Evolutionary conservation across 2,329 filamentous ascomycete genomes (phyloP).

Genomic region (Proliferodiscus dingleyae): DNA sequence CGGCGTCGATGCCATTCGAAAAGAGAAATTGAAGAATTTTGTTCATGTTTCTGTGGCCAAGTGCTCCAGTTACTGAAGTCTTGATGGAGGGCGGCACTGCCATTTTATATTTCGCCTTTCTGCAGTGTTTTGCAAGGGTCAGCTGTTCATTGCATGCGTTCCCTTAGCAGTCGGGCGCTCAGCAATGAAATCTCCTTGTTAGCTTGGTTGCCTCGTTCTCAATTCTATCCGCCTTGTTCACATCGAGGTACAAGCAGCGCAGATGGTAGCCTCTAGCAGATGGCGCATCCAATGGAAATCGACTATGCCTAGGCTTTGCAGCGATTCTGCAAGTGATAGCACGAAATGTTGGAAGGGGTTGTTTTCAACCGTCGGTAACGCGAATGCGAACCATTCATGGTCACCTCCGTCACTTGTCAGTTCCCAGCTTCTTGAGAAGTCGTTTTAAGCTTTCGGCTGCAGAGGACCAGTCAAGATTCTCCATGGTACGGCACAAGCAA

Average conservation of each 20-base stretch:
- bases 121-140: conserved; percentile 16
- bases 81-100: conserved; percentile 10
- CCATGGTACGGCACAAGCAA: background rate
- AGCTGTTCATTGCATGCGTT: conserved; percentile 14
- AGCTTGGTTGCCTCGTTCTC: conserved; percentile 24
- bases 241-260: conserved; percentile 9
- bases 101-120: conserved; percentile 18
- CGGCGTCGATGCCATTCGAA: background rate
- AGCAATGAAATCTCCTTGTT: conserved; percentile 7
- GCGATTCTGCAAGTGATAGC: conserved; percentile 15
- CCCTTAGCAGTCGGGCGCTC: conserved; percentile 12
- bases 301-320: conserved; percentile 7
- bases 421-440: conserved; percentile 8
- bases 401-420: conserved; percentile 4
- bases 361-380: conserved; percentile 4
- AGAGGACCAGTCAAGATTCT: background rate
- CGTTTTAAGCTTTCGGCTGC: conserved; percentile 13
- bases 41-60: background rate
- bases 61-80: background rate
- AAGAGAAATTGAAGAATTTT: background rate
- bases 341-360: conserved; percentile 7
- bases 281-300: conserved; percentile 6
- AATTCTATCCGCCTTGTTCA: conserved; percentile 12
- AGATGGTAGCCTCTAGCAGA: conserved; percentile 6
- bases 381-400: conserved; percentile 11